Evolutionary conservation across 1,139 yeast species (phyloP), one percentile per base, ranked within the genome.

Genomic region (Pichia sp.): DNA sequence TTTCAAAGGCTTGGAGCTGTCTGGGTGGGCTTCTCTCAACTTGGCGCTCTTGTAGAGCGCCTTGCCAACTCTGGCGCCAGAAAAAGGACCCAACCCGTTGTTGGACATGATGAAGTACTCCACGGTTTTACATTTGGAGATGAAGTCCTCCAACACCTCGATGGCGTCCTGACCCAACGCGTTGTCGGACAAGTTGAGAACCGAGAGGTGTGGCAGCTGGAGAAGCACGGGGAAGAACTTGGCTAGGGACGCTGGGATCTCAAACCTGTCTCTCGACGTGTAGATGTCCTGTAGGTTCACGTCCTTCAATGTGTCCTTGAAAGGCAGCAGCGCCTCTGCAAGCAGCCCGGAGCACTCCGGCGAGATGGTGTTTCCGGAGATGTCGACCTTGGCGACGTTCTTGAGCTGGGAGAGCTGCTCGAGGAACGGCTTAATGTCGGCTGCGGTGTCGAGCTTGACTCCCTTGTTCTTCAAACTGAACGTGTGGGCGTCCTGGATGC

Each of bases 61-160:
- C 61, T 82, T 82, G 57, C 97, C 99, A 61, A 93, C 87, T 70
- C 96, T 81, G 53, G 93, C 86, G 63, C 99, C 99, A 0, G 98
- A 96, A 70, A 87, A 87, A 34, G 99, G 99, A 26, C 99, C 99
- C 83, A 93, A 85, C 54, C 99, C 99, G 70, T 95, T 93, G 72
- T 93, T 93, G 49, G 97, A 87, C 61, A 95, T 76, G 60, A 89
- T 84, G 69, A 95, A 79, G 68, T 93, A 97, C 70, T 88, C 86
- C 57, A 93, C 74, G 30, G 96, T 84, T 15, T 82, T 78, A 49
- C 95, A 96, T 64, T 84, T 78, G 15, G 88, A 74, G 60, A 95
- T 76, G 66, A 86, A 92, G 41, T 75, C 77, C 67, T 92, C 97
- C 59, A 93, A 79, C 13, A 95, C 95, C 59, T 87, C 96, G 59